phyloP scores from a whole-genome alignment of 345 rosid species.

The Camelina hispida region DNA sequence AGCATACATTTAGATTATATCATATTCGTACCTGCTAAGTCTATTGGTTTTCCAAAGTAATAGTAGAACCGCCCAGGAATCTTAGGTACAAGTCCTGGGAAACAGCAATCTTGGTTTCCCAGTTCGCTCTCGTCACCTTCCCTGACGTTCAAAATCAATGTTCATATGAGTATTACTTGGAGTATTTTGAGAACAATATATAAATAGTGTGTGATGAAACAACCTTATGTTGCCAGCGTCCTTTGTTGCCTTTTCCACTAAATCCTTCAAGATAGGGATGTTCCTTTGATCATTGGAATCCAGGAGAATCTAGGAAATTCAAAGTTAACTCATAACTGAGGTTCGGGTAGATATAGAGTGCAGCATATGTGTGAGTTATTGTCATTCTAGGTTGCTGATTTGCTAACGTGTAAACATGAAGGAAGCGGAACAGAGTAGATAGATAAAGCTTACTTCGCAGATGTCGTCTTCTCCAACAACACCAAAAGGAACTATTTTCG shows the following conservation, averaged over 20 bases:
- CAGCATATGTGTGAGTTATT: neutral
- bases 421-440: too few relatives aligned
- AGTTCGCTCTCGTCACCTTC: conserved; percentile 55
- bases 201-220: conserved; percentile 2
- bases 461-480: too few relatives aligned
- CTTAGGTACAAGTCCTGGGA: conserved; percentile 68
- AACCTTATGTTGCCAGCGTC: conserved; percentile 58
- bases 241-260: conserved; percentile 46
- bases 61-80: conserved; percentile 78
- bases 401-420: neutral
- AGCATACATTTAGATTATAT: neutral
- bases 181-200: neutral
- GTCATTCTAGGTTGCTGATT: neutral
- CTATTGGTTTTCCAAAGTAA: conserved; percentile 78
- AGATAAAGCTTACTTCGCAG: too few relatives aligned
- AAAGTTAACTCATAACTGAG: neutral
- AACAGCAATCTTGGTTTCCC: conserved; percentile 58
- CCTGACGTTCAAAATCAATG: conserved; percentile 46
- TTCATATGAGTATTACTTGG: conserved; percentile 1
- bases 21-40: conserved; percentile 58
- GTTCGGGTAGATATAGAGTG: neutral
- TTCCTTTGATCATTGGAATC: conserved; percentile 69
- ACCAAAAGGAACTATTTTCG: too few relatives aligned
- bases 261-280: conserved; percentile 60
- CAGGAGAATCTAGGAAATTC: conserved; percentile 54